Percentiles rank a stretch among this genome's conserved stretches.
phyloP scores from a whole-genome alignment of 2,329 filamentous ascomycete genomes.

The Fusarium incarnatum region DNA sequence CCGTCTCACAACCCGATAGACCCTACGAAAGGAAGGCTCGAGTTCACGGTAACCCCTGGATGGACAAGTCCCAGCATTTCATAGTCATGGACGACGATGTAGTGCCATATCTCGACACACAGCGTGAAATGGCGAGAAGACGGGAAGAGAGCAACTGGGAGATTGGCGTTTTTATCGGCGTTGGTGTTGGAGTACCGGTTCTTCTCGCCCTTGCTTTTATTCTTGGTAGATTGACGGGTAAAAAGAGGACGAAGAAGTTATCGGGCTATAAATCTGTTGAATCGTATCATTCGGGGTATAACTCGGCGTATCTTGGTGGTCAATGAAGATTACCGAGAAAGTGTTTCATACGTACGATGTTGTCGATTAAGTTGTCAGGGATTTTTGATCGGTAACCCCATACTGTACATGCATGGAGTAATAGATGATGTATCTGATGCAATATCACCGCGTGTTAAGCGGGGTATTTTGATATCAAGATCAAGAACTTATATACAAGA shows the following conservation, averaged over 20 bases:
- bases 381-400: constrained; percentile 17
- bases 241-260: constrained; percentile 18
- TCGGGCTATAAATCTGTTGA: constrained; percentile 27
- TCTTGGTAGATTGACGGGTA: not conserved
- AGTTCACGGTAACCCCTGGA: constrained; percentile 15
- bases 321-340: constrained; percentile 5
- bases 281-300: constrained; percentile 25
- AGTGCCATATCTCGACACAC: constrained; percentile 18
- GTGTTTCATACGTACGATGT: constrained; percentile 15
- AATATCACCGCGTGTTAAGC: constrained; percentile 3
- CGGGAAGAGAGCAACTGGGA: constrained; percentile 15
- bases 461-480: not conserved
- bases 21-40: constrained; percentile 15
- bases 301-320: constrained; percentile 23
- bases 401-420: constrained; percentile 6
- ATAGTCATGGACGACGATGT: constrained; percentile 24
- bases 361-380: constrained; percentile 14
- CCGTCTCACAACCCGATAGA: constrained; percentile 25
- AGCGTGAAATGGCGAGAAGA: not conserved
- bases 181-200: constrained; percentile 20
- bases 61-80: constrained; percentile 33
- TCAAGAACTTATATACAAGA: not conserved
- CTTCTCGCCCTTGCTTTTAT: constrained; percentile 16
- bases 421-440: constrained; percentile 1
- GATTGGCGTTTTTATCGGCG: constrained; percentile 19